phyloP scores from a whole-genome alignment of 2,329 filamentous ascomycete genomes.

The Aspergillus candidus region DNA sequence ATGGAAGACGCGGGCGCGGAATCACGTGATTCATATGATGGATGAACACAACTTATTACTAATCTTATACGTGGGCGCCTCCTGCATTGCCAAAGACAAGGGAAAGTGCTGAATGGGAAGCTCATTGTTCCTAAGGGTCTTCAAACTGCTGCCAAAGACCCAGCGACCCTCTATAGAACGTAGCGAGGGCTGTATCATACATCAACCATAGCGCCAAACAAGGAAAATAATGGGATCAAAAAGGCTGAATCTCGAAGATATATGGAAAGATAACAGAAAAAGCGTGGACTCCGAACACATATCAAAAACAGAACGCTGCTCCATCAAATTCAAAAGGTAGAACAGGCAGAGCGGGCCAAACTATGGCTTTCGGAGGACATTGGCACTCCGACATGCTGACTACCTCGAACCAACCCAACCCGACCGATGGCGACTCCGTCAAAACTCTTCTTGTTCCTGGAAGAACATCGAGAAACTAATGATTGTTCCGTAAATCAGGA shows the following conservation, averaged over 20 bases:
- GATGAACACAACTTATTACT: not conserved
- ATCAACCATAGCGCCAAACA: conserved; percentile 14
- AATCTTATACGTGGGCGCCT: too few species aligned
- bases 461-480: conserved; percentile 99
- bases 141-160: conserved; percentile 2
- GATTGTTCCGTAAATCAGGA: conserved; percentile 96
- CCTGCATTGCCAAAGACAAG: too few species aligned
- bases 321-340: conserved; percentile 1
- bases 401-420: not conserved
- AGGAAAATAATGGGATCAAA: conserved; percentile 5
- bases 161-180: conserved; percentile 13
- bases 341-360: not conserved
- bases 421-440: conserved; percentile 7
- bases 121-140: not conserved
- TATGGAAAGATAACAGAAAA: conserved; percentile 1
- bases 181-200: conserved; percentile 13
- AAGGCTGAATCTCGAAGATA: conserved; percentile 9
- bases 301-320: conserved; percentile 10
- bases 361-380: not conserved
- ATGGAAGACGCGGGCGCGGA: conserved; percentile 1
- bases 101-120: too few species aligned
- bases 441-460: conserved; percentile 95
- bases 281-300: too few species aligned
- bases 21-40: conserved; percentile 6
- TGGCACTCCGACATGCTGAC: not conserved